A percentile compares a stretch with the other conserved stretches of the same genome.
phyloP scores from a whole-genome alignment of 2,329 filamentous ascomycete species.

The Lasiodiplodia gonubiensis region DNA sequence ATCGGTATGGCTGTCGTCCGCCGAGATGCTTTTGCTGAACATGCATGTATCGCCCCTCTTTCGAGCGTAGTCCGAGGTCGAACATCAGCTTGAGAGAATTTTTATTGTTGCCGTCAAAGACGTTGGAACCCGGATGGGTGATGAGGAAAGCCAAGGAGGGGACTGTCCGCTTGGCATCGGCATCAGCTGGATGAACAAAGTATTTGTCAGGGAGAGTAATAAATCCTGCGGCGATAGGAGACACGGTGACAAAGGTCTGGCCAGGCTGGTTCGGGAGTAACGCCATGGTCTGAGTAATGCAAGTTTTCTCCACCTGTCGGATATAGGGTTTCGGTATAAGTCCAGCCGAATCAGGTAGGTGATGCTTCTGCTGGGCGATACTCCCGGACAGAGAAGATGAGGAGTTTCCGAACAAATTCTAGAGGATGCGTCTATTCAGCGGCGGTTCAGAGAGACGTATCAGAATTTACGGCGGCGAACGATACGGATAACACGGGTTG shows the following conservation, averaged over 20 bases:
- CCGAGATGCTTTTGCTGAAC: slow-evolving; percentile 54
- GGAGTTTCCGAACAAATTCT: neutral
- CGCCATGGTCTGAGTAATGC: slow-evolving; percentile 17
- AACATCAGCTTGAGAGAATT: slow-evolving; percentile 54
- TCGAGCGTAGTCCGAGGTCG: slow-evolving; percentile 59
- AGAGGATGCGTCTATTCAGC: neutral
- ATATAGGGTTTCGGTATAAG: neutral
- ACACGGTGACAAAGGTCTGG: slow-evolving; percentile 41
- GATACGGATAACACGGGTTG: slow-evolving; percentile 2
- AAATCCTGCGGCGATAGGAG: slow-evolving; percentile 42
- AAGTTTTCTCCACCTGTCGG: neutral
- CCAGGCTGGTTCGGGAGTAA: slow-evolving; percentile 33
- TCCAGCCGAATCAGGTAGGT: neutral
- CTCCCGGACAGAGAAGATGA: neutral
- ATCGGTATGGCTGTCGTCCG: slow-evolving; percentile 51
- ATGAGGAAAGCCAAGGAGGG: slow-evolving; percentile 62
- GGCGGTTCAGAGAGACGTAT: neutral
- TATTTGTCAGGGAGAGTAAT: slow-evolving; percentile 55
- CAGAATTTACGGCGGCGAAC: neutral
- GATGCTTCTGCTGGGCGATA: neutral
- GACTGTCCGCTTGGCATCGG: slow-evolving; percentile 53
- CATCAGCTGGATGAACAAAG: slow-evolving; percentile 54
- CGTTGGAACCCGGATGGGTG: slow-evolving; percentile 49
- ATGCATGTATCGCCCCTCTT: slow-evolving; percentile 51
- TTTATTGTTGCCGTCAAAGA: neutral